Evolutionary conservation across 2,329 filamentous ascomycete species (phyloP).

Genomic region (Pseudogymnoascus sp.): DNA sequence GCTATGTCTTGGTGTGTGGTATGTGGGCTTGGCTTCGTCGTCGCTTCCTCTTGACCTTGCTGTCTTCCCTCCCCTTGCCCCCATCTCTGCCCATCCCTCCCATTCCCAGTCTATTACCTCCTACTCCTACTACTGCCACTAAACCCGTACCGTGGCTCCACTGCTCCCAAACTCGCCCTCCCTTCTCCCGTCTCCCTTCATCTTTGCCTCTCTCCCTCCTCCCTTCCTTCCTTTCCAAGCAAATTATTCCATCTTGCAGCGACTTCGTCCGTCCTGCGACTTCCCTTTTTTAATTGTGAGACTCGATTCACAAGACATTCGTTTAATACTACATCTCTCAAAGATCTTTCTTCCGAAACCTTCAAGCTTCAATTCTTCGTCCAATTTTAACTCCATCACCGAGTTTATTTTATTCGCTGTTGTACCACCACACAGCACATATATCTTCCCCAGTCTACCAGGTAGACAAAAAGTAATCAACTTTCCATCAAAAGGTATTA

Average conservation of each 20-base stretch:
- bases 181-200: neutral
- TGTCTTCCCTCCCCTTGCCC: too few species aligned
- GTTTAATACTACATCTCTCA: neutral
- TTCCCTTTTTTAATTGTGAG: neutral
- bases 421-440: neutral
- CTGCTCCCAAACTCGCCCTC: neutral
- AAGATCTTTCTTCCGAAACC: neutral
- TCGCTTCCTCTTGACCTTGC: neutral
- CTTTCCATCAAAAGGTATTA: slow-evolving; percentile 8
- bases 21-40: neutral
- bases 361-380: neutral
- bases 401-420: slow-evolving; percentile 4
- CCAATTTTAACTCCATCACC: neutral
- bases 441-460: neutral
- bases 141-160: neutral
- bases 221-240: neutral
- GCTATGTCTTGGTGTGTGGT: neutral
- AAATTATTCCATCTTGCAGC: neutral
- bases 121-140: neutral
- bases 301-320: neutral
- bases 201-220: neutral
- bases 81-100: neutral
- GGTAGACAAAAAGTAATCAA: neutral
- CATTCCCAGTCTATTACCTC: neutral
- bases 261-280: neutral